A percentile compares a stretch with the other conserved stretches of the same genome.
Evolutionary conservation across 306 rosid species (phyloP).

Genomic region (Rosa multiflora): DNA sequence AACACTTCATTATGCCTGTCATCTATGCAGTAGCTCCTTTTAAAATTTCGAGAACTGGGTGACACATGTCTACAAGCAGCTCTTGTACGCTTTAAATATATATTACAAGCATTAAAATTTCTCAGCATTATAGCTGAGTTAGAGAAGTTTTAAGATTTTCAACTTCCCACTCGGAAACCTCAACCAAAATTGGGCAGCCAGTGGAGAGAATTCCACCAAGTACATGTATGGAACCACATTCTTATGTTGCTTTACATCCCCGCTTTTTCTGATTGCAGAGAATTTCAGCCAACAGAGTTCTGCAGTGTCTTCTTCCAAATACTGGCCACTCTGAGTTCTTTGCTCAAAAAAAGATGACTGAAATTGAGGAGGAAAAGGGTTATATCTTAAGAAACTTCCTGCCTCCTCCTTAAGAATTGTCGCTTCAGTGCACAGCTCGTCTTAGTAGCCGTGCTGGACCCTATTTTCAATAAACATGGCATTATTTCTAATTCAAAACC

Average conservation of each 20-base stretch:
- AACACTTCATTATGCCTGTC: conserved; percentile 52
- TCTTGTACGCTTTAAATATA: neutral
- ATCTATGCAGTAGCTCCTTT: conserved; percentile 41
- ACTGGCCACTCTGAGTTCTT: neutral
- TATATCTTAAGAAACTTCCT: neutral
- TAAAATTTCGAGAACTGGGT: conserved; percentile 38
- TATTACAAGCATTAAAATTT: neutral
- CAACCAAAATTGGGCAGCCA: neutral
- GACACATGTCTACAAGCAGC: conserved; percentile 42
- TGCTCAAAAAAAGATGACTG: neutral
- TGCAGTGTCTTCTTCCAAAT: neutral
- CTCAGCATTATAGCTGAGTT: conserved; percentile 2
- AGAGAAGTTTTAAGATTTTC: neutral
- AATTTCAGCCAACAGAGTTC: neutral
- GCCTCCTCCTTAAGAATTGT: neutral
- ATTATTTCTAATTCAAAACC: neutral
- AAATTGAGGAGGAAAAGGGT: neutral
- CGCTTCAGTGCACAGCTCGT: neutral
- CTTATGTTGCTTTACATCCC: neutral
- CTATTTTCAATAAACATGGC: neutral
- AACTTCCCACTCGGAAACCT: neutral
- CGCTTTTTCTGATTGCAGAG: neutral
- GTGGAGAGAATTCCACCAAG: neutral
- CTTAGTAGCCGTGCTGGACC: neutral
- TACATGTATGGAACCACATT: neutral